phyloP scores from a whole-genome alignment of 1,284 basidiomycete species.

The Porogramme epimiltina region DNA sequence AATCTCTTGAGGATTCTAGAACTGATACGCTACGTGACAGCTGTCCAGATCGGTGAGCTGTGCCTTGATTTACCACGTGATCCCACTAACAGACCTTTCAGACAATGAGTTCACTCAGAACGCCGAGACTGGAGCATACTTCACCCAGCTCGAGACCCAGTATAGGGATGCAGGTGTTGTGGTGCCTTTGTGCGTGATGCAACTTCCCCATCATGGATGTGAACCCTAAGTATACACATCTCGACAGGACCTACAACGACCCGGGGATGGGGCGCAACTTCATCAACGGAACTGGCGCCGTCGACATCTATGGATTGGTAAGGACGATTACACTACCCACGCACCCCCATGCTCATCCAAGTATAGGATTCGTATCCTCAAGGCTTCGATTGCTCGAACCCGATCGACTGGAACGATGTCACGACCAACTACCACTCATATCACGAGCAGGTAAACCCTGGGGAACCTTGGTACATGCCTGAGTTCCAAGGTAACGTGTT shows the following conservation, averaged over 20 bases:
- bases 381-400: constrained; percentile 73
- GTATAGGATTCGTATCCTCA: constrained; percentile 75
- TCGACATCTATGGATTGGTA: constrained; percentile 55
- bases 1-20: background rate
- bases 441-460: constrained; percentile 55
- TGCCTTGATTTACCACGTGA: background rate
- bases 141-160: constrained; percentile 58
- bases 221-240: background rate
- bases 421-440: constrained; percentile 59
- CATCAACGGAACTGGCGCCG: constrained; percentile 65
- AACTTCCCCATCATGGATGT: background rate
- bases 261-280: constrained; percentile 61
- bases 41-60: constrained; percentile 65
- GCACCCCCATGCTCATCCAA: no score
- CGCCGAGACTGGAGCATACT: constrained; percentile 58
- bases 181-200: constrained; percentile 55
- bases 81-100: constrained; percentile 23
- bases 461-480: constrained; percentile 66
- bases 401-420: constrained; percentile 59
- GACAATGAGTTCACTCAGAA: constrained; percentile 79
- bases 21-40: constrained; percentile 34
- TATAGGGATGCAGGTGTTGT: constrained; percentile 61
- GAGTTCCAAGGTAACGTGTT: constrained; percentile 42
- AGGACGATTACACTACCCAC: no score
- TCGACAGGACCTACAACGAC: constrained; percentile 64